Evolutionary conservation across 345 rosid genomes (phyloP).

Genomic region (Punica granatum): DNA sequence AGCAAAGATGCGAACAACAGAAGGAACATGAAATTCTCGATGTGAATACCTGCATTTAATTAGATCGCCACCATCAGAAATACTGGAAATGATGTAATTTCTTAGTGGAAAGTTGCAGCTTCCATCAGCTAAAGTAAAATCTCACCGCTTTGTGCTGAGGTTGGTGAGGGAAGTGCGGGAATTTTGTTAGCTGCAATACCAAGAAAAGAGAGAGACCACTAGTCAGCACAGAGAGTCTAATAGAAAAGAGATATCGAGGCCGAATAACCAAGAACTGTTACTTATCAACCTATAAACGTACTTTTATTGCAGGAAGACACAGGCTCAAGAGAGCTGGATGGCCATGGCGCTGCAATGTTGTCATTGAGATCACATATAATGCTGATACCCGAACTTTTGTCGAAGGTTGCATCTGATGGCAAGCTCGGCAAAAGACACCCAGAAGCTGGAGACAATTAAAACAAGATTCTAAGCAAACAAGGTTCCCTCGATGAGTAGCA

Average conservation of each 20-base stretch:
- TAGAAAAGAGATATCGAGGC: background rate
- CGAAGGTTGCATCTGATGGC: constrained; percentile 49
- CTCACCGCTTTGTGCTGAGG: constrained; percentile 39
- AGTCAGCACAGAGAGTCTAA: background rate
- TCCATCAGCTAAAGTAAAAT: background rate
- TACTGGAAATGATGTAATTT: background rate
- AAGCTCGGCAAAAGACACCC: constrained; percentile 59
- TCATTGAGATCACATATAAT: constrained; percentile 60
- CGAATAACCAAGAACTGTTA: background rate
- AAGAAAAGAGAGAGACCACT: constrained; percentile 1
- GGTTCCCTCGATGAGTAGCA: background rate
- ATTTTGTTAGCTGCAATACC: constrained; percentile 37
- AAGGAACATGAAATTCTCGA: constrained; percentile 4
- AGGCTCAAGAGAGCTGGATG: constrained; percentile 25
- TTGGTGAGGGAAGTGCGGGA: constrained; percentile 48
- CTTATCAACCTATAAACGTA: too few relatives aligned
- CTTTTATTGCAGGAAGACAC: constrained; percentile 47
- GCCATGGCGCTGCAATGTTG: constrained; percentile 55
- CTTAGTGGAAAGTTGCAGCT: background rate
- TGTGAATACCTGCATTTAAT: constrained; percentile 13
- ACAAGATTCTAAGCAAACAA: background rate
- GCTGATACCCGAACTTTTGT: constrained; percentile 39
- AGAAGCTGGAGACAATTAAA: constrained; percentile 22
- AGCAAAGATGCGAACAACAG: constrained; percentile 11
- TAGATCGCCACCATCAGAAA: background rate